These are phyloP conservation scores for Jacaranda copaia DNA, from an alignment of 257 asterid species.

Conservation along the genomic window DNA sequence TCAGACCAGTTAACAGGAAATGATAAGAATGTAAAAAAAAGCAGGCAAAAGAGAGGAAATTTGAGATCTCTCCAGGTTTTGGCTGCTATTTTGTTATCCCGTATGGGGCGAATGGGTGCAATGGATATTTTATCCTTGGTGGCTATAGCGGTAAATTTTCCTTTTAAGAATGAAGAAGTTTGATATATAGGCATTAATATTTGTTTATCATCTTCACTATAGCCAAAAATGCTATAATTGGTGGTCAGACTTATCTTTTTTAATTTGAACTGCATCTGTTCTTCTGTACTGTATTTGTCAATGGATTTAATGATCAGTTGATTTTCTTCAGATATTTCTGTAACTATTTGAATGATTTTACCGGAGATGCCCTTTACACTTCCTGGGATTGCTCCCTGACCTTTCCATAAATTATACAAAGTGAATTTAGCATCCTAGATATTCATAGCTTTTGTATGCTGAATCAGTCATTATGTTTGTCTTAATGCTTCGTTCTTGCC, in stretches of 20 bases:
- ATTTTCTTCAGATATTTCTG: background rate
- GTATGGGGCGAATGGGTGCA: constrained; percentile 84
- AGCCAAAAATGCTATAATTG: constrained; percentile 20
- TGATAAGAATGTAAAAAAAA: constrained; percentile 63
- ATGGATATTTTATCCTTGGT: constrained; percentile 75
- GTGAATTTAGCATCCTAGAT: background rate
- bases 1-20: constrained; percentile 53
- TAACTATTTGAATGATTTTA: constrained; percentile 6
- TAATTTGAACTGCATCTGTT: background rate
- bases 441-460: background rate
- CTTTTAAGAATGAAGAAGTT: constrained; percentile 32
- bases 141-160: constrained; percentile 83
- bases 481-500: constrained; percentile 30
- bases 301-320: background rate
- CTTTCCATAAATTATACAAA: background rate
- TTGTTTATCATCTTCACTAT: constrained; percentile 25
- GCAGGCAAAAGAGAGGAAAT: constrained; percentile 84
- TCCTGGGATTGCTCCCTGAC: constrained; percentile 15
- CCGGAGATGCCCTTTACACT: background rate
- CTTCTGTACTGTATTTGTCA: constrained; percentile 16
- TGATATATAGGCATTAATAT: constrained; percentile 26
- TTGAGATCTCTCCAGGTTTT: constrained; percentile 88
- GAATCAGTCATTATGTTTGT: constrained; percentile 18
- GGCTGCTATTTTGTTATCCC: constrained; percentile 88
- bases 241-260: constrained; percentile 4